Evolutionary conservation across 331 rosid species (phyloP).

Genomic region (Spiraea crenata): DNA sequence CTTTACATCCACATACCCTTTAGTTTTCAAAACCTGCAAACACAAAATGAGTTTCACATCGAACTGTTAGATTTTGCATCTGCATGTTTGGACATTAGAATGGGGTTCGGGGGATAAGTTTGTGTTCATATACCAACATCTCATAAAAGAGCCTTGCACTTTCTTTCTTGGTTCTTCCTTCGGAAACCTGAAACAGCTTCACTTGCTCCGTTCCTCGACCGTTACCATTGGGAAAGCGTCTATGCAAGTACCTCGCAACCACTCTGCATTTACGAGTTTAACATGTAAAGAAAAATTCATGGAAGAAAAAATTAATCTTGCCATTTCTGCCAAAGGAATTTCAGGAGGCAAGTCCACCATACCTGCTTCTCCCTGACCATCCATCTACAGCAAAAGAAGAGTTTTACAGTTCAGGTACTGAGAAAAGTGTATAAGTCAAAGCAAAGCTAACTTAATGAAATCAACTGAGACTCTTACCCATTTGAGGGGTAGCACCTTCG

Average conservation of each 20-base stretch:
- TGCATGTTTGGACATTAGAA: neutral
- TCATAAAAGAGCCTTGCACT: slow-evolving; percentile 74
- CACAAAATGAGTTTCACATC: neutral
- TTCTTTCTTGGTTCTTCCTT: slow-evolving; percentile 49
- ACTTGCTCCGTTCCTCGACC: slow-evolving; percentile 33
- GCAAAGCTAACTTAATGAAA: slow-evolving; percentile 17
- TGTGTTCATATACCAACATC: slow-evolving; percentile 57
- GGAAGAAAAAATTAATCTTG: slow-evolving; percentile 14
- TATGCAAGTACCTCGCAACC: slow-evolving; percentile 53
- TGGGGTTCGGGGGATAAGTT: neutral
- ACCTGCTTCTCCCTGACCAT: slow-evolving; percentile 80
- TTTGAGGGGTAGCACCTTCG: slow-evolving; percentile 30
- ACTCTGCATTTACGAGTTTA: slow-evolving; percentile 42
- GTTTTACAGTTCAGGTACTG: slow-evolving; percentile 23
- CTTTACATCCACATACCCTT: slow-evolving; percentile 58
- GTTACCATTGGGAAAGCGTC: slow-evolving; percentile 33
- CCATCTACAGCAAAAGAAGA: slow-evolving; percentile 46
- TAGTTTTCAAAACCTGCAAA: slow-evolving; percentile 69
- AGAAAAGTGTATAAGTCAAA: slow-evolving; percentile 16
- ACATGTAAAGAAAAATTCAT: slow-evolving; percentile 13
- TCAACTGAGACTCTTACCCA: slow-evolving; percentile 46
- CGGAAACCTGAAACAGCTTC: slow-evolving; percentile 46
- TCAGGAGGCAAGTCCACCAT: slow-evolving; percentile 23
- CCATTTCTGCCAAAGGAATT: slow-evolving; percentile 10
- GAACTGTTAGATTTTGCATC: slow-evolving; percentile 19